Evolutionary conservation across 148 eudicot species (phyloP).

Genomic region (Cornus controversa): DNA sequence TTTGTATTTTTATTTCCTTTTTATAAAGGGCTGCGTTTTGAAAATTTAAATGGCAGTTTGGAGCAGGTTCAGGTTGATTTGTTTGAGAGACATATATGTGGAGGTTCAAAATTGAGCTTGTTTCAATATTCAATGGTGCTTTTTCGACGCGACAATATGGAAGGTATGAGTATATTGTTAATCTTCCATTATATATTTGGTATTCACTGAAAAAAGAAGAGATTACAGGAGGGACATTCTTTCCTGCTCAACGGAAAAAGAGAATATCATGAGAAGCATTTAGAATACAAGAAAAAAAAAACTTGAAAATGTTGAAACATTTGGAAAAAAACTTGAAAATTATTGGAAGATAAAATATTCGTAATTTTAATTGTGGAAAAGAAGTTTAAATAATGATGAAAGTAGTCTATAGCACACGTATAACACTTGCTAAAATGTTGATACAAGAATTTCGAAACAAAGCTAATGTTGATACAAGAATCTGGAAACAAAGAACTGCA

Average conservation of each 20-base stretch:
- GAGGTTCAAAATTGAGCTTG: constrained; percentile 38
- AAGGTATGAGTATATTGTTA: constrained; percentile 36
- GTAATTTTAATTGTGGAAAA: not conserved
- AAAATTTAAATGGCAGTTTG: constrained; percentile 56
- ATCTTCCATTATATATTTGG: not conserved
- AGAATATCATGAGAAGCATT: not conserved
- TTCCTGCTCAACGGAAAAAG: not conserved
- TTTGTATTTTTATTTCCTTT: constrained; percentile 7
- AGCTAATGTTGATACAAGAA: not conserved
- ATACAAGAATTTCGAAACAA: not conserved
- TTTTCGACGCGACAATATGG: constrained; percentile 29
- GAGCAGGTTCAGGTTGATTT: constrained; percentile 59
- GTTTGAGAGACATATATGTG: constrained; percentile 47
- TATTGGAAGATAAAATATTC: not conserved
- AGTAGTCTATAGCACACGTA: not conserved
- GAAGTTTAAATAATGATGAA: not conserved
- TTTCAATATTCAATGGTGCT: constrained; percentile 69
- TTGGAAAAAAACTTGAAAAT: not conserved
- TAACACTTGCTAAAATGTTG: not conserved
- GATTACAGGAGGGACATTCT: not conserved
- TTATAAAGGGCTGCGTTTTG: constrained; percentile 24
- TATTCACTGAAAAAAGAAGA: not conserved
- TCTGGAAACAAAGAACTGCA: not conserved
- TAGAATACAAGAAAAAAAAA: not conserved
- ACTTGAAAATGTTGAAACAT: not conserved